These are phyloP conservation scores for Fusarium dimerum DNA, from an alignment of 2,329 filamentous ascomycete genomes.

Conservation along the genomic window DNA sequence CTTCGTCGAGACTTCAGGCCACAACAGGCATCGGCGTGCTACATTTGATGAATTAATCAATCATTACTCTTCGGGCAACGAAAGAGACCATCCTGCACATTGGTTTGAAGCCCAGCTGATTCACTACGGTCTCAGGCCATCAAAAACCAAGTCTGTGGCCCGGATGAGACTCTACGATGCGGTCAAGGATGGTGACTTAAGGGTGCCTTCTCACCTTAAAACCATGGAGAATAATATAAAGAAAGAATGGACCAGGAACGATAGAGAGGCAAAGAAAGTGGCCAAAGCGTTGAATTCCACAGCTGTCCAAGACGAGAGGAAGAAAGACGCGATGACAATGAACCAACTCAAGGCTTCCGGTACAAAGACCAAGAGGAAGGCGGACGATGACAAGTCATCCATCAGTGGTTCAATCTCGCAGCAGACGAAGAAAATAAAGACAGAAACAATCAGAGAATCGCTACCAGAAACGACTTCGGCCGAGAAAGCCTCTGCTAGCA, in stretches of 20 bases:
- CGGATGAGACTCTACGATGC: conserved; percentile 61
- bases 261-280: conserved; percentile 49
- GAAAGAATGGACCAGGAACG: conserved; percentile 55
- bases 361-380: conserved; percentile 33
- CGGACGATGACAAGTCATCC: conserved; percentile 9
- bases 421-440: conserved; percentile 25
- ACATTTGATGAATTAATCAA: conserved; percentile 44
- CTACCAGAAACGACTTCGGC: background rate
- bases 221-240: conserved; percentile 56
- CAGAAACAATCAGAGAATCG: background rate
- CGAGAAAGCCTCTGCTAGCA: background rate
- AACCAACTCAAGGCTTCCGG: background rate
- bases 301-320: too few species aligned
- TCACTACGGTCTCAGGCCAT: conserved; percentile 60
- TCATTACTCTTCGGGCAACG: conserved; percentile 43
- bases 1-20: conserved; percentile 44
- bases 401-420: too few species aligned
- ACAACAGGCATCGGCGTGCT: conserved; percentile 48
- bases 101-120: conserved; percentile 65
- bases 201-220: conserved; percentile 49
- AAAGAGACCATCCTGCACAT: conserved; percentile 54
- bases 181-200: conserved; percentile 47
- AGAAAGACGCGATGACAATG: too few species aligned
- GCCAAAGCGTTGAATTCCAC: background rate
- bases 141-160: conserved; percentile 59